Evolutionary conservation across 106 monocot genomes (phyloP).

Genomic region (Vanilla planifolia): DNA sequence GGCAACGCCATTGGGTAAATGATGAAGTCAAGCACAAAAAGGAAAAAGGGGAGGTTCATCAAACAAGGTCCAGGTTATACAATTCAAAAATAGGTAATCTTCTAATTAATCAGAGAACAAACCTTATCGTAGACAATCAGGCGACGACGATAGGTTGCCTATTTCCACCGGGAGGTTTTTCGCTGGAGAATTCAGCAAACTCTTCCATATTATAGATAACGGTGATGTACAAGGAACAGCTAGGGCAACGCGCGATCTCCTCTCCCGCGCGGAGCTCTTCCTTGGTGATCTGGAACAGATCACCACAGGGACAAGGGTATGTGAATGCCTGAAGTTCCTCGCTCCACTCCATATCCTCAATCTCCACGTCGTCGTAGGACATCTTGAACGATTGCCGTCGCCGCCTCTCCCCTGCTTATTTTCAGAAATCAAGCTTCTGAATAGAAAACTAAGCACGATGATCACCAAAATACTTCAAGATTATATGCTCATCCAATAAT

Average conservation of each 20-base stretch:
- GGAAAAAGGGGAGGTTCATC: no score
- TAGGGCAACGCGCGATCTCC: slow-evolving; percentile 63
- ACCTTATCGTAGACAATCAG: no score
- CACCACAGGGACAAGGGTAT: slow-evolving; percentile 67
- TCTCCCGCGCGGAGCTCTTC: slow-evolving; percentile 58
- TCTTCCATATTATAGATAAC: slow-evolving; percentile 61
- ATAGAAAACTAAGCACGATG: no score
- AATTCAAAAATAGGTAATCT: no score
- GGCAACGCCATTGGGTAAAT: no score
- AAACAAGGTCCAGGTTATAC: no score
- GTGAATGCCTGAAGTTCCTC: slow-evolving; percentile 51
- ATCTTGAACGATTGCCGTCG: slow-evolving; percentile 13
- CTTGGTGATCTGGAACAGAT: slow-evolving; percentile 61
- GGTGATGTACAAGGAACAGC: slow-evolving; percentile 62
- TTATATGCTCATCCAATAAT: no score
- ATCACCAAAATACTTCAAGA: no score
- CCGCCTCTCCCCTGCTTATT: no score
- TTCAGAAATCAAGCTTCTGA: no score
- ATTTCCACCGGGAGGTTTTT: slow-evolving; percentile 7
- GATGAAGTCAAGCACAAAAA: no score
- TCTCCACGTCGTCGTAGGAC: slow-evolving; percentile 72
- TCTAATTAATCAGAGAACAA: no score
- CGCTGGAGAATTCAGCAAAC: slow-evolving; percentile 16
- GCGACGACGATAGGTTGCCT: slow-evolving; percentile 34
- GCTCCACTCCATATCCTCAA: slow-evolving; percentile 78